Conservation (phyloP, 495 filamentous ascomycete species). For the Aspergillus heteromorphus region DNA sequence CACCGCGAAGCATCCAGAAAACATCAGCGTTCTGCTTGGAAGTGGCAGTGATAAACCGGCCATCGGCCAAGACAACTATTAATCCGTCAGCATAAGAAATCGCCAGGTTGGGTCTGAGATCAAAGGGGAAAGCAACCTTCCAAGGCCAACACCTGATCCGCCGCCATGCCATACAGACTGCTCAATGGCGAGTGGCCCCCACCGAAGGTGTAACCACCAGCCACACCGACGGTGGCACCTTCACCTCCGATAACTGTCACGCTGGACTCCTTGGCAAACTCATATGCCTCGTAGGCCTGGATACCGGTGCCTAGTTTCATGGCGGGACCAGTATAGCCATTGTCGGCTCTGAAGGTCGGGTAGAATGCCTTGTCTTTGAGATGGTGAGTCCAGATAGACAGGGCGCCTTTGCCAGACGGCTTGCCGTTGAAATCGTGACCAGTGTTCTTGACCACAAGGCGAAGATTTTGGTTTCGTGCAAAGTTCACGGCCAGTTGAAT, state of each 20-base stretch:
- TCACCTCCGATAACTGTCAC: slow-evolving; percentile 52
- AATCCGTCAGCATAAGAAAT: neutral
- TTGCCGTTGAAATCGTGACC: slow-evolving; percentile 63
- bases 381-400: slow-evolving; percentile 57
- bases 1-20: slow-evolving; percentile 50
- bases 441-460: slow-evolving; percentile 65
- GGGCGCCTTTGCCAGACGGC: slow-evolving; percentile 50
- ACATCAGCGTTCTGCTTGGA: slow-evolving; percentile 50
- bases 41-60: slow-evolving; percentile 46
- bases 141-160: slow-evolving; percentile 39
- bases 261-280: slow-evolving; percentile 37
- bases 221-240: slow-evolving; percentile 31
- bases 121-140: slow-evolving; percentile 17
- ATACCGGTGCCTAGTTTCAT: slow-evolving; percentile 55
- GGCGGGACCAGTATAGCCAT: slow-evolving; percentile 43
- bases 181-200: slow-evolving; percentile 33
- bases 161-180: slow-evolving; percentile 24
- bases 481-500: slow-evolving; percentile 59
- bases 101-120: neutral
- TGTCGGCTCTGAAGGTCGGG: slow-evolving; percentile 25
- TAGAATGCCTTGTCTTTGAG: slow-evolving; percentile 43
- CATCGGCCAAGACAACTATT: slow-evolving; percentile 50
- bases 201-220: slow-evolving; percentile 38
- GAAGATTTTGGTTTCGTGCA: slow-evolving; percentile 52
- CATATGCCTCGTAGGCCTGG: slow-evolving; percentile 47